Evolutionary conservation across 371 early-diverging fungal species (phyloP).

Genomic region (Blyttiomyces sp.): DNA sequence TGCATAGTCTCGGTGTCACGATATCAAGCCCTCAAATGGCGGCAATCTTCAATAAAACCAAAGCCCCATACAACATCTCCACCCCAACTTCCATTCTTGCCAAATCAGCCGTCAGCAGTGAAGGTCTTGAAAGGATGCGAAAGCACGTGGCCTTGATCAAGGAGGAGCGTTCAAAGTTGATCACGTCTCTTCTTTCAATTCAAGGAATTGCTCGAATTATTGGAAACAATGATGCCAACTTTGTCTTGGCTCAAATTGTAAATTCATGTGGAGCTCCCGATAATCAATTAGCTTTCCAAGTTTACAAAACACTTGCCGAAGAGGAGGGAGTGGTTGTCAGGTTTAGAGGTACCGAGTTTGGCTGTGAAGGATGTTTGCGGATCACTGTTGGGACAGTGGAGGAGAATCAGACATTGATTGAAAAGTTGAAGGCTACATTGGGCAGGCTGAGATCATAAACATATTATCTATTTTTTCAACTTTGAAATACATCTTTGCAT

Average conservation of each 20-base stretch:
- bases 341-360: constrained; percentile 86
- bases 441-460: background rate
- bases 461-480: background rate
- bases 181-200: constrained; percentile 51
- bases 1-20: constrained; percentile 79
- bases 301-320: constrained; percentile 85
- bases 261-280: constrained; percentile 57
- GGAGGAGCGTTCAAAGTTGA: constrained; percentile 61
- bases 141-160: constrained; percentile 54
- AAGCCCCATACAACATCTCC: constrained; percentile 97
- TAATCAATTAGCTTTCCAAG: constrained; percentile 66
- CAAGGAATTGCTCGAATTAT: constrained; percentile 65
- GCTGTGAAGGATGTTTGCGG: constrained; percentile 89
- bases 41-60: constrained; percentile 86
- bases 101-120: constrained; percentile 67
- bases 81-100: constrained; percentile 80
- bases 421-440: constrained; percentile 14
- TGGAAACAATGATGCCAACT: constrained; percentile 92
- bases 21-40: constrained; percentile 77
- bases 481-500: constrained; percentile 35
- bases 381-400: constrained; percentile 87
- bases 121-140: constrained; percentile 69
- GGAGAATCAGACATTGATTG: constrained; percentile 62
- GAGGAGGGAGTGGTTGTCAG: constrained; percentile 83
- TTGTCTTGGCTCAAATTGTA: constrained; percentile 80